A percentile compares a stretch with the other conserved stretches of the same genome.
These are phyloP conservation scores for Curvularia eragrostidis DNA, from an alignment of 2,329 filamentous ascomycete species.

Conservation along the genomic window DNA sequence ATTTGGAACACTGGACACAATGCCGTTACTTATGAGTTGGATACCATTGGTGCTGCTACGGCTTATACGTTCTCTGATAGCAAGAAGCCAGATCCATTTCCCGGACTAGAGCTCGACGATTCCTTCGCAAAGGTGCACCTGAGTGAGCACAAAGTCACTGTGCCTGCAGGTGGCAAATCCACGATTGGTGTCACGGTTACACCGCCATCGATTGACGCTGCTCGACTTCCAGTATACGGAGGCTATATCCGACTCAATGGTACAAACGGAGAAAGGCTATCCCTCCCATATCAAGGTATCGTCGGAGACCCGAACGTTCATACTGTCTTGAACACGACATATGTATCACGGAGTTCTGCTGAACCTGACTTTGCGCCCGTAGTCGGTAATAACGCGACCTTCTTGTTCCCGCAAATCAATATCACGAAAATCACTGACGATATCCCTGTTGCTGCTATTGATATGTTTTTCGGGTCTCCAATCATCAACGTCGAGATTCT, in stretches of 20 bases:
- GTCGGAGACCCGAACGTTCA: not conserved
- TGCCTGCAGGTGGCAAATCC: not conserved
- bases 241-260: constrained; percentile 6
- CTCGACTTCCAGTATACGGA: constrained; percentile 1
- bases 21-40: constrained; percentile 17
- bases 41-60: constrained; percentile 19
- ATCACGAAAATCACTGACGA: not conserved
- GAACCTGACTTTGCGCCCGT: not conserved
- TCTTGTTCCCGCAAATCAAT: not conserved
- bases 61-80: constrained; percentile 15
- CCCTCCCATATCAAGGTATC: not conserved
- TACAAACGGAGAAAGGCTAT: not conserved
- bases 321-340: not conserved
- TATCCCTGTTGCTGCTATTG: not conserved
- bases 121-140: not conserved
- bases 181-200: not conserved
- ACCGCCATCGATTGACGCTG: not conserved
- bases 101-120: not conserved
- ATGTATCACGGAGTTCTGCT: not conserved
- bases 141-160: constrained; percentile 1
- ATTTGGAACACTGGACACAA: constrained; percentile 23
- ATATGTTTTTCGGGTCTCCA: not conserved
- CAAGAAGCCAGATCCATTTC: not conserved
- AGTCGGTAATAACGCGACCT: not conserved
- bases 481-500: not conserved